Base-by-base conservation (phyloP, 352 stramenopile genomes). In the Phytophthora boehmeriae region DNA sequence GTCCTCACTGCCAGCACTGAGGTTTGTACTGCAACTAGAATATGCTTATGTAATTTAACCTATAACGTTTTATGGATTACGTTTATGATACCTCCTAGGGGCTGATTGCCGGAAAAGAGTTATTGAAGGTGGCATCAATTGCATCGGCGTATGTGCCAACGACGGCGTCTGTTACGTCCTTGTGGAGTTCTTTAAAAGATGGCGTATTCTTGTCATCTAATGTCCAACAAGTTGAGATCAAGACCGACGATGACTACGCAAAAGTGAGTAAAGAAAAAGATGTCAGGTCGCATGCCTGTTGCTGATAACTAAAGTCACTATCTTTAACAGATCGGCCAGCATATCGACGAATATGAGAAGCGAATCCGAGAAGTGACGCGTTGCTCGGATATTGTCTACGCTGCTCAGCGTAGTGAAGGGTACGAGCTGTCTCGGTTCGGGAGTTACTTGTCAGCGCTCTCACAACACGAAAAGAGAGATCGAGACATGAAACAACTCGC, bases 381-480 rank as follows among this genome's bases (percentile, higher is more conserved):
- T 16, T 94, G 85, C 51, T 93, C 87, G 8, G 87, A 95, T 50
- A 57, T 93, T 23, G 83, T 95, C 10, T 95, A 95, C 42, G 78
- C 81, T 20, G 73, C 85, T 25, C 85, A 94, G 57, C 73, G 87
- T 42, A 79, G 76, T 51, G 83, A 94, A 79, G 87, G 87, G 8
- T 96, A 96, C 51, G 87, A 96, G 49, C 79, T 94, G 76, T 94
- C 87, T 22, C 74, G 87, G 11, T 96, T 93, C 64, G 87, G 87
- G 13, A 93, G 76, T 55, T 96, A 94, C 60, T 68, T 96, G 25
- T 87, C 83, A 14, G 82, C 80, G 28, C 54, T 96, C 20, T 83
- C 85, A 1, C 82, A 80, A 13, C 86, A 93, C 27, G 86, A 94
- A 34, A 90, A 92, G 57, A 74, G 68, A 42, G 82, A 94, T 61